Evolutionary conservation across 768 basidiomycete species (phyloP).

Genomic region (Calocybe cyanea): DNA sequence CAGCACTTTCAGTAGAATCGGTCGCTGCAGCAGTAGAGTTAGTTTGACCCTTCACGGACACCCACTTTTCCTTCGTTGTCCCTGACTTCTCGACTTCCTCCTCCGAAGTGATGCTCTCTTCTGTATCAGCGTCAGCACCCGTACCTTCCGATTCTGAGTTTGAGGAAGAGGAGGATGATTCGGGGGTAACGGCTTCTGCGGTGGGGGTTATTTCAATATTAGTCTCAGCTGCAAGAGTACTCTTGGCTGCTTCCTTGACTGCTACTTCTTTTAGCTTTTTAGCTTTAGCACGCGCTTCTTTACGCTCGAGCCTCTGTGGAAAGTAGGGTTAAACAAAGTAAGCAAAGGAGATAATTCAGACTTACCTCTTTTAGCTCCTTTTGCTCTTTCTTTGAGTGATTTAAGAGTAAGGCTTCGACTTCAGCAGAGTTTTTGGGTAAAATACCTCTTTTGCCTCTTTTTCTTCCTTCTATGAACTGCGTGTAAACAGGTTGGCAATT

Average conservation of each 20-base stretch:
- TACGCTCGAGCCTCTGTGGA: conserved; percentile 50
- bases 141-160: conserved; percentile 62
- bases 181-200: conserved; percentile 19
- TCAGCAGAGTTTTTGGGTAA: no score
- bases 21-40: conserved; percentile 16
- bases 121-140: conserved; percentile 68
- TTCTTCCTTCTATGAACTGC: conserved; percentile 40
- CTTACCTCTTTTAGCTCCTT: conserved; percentile 56
- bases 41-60: conserved; percentile 60
- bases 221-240: conserved; percentile 29
- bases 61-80: conserved; percentile 67
- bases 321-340: neutral
- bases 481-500: conserved; percentile 2
- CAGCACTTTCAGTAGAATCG: conserved; percentile 19
- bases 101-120: conserved; percentile 74
- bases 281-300: conserved; percentile 51
- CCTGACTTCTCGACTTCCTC: conserved; percentile 54
- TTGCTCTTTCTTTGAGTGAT: conserved; percentile 40
- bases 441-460: conserved; percentile 46
- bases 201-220: conserved; percentile 32
- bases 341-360: conserved; percentile 3
- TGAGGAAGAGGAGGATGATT: conserved; percentile 35
- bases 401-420: neutral
- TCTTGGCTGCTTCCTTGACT: conserved; percentile 33
- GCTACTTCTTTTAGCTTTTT: conserved; percentile 33